Conservation (phyloP, 768 basidiomycete genomes). For the Naganishia kalamii region DNA sequence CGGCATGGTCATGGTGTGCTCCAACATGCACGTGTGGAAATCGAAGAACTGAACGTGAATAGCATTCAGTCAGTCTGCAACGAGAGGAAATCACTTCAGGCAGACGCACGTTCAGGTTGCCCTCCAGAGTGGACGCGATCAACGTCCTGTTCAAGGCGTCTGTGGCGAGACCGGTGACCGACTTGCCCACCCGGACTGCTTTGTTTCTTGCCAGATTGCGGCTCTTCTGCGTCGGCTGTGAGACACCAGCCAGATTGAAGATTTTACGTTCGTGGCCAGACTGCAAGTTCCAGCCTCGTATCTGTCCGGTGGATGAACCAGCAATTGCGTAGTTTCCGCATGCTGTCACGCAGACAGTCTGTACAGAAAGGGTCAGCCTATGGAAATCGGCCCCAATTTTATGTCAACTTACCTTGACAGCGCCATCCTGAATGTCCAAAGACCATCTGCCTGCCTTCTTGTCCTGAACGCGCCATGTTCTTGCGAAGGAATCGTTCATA, state of each 20-base stretch:
- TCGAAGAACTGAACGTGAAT: conserved; percentile 72
- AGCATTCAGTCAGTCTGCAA: neutral
- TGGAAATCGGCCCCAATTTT: neutral
- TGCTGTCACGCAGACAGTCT: conserved; percentile 75
- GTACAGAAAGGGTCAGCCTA: neutral
- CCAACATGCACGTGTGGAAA: conserved; percentile 76
- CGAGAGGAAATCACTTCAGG: neutral
- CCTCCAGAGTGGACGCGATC: conserved; percentile 79
- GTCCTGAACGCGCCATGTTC: conserved; percentile 80
- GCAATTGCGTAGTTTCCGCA: conserved; percentile 94
- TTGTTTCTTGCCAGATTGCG: conserved; percentile 43
- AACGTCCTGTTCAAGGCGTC: conserved; percentile 77
- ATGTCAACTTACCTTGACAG: conserved; percentile 59
- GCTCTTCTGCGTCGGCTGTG: conserved; percentile 30
- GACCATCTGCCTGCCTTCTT: conserved; percentile 73
- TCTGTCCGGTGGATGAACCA: conserved; percentile 63
- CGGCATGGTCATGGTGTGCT: conserved; percentile 61
- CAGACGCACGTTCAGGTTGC: conserved; percentile 71
- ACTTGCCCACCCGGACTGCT: conserved; percentile 50
- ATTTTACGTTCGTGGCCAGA: conserved; percentile 76
- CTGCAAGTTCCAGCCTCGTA: conserved; percentile 95
- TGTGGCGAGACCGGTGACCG: conserved; percentile 71
- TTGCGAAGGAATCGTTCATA: conserved; percentile 68
- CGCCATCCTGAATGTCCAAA: conserved; percentile 59
- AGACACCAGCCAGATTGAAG: conserved; percentile 54